Percentiles rank a stretch among this genome's conserved stretches.
Evolutionary conservation across 176 grass and related monocot genomes (phyloP).

Genomic region (Carex parvula): DNA sequence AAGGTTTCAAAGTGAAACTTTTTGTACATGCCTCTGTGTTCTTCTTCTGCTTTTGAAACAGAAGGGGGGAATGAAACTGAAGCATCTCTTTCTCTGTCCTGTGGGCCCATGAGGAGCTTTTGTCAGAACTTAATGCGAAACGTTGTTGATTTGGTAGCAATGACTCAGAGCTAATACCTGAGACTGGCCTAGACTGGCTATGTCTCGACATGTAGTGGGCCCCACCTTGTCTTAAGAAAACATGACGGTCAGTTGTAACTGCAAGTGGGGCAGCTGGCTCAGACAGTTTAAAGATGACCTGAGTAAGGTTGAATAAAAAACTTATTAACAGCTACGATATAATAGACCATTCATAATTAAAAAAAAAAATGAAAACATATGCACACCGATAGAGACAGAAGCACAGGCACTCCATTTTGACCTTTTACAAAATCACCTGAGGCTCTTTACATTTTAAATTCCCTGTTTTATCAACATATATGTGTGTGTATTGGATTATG

Average conservation of each 20-base stretch:
- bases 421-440: background rate
- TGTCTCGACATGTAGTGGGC: constrained; percentile 57
- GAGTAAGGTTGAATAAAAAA: constrained; percentile 44
- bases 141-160: constrained; percentile 55
- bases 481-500: background rate
- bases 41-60: constrained; percentile 42
- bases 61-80: constrained; percentile 24
- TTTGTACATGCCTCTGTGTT: constrained; percentile 34
- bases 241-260: constrained; percentile 11
- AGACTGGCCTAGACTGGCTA: constrained; percentile 69
- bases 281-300: constrained; percentile 34
- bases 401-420: background rate
- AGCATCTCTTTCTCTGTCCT: constrained; percentile 57
- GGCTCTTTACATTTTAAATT: background rate
- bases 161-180: constrained; percentile 92
- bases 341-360: constrained; percentile 31
- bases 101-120: constrained; percentile 66
- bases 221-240: constrained; percentile 38
- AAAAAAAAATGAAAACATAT: constrained; percentile 27
- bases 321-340: constrained; percentile 23
- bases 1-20: constrained; percentile 26
- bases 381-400: background rate
- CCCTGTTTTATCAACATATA: background rate
- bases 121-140: constrained; percentile 70
- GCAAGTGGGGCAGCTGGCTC: constrained; percentile 36